These are phyloP conservation scores for Lyophyllum semitale DNA, from an alignment of 768 basidiomycete species.

Conservation along the genomic window DNA sequence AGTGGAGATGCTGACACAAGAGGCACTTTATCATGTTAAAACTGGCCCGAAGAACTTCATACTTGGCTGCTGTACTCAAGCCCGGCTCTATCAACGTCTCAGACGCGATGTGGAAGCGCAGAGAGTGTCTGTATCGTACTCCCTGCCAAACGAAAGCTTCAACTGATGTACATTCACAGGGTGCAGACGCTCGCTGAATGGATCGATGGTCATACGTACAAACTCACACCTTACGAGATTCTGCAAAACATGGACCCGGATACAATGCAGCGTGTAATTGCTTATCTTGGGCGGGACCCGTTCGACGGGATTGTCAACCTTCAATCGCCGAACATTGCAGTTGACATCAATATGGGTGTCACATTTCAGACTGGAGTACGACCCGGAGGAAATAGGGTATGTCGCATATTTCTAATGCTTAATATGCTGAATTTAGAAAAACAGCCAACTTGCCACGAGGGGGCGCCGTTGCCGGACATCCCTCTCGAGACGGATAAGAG, in stretches of 20 bases:
- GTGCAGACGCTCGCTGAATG: neutral
- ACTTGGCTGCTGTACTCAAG: neutral
- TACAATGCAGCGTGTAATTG: neutral
- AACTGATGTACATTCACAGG: neutral
- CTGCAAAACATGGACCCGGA: conserved; percentile 5
- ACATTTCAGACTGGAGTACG: neutral
- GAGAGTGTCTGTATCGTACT: neutral
- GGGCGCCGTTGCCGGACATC: conserved; percentile 50
- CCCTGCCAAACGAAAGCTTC: neutral
- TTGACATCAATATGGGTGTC: neutral
- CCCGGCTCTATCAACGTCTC: neutral
- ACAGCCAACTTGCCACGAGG: conserved; percentile 8
- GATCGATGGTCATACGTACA: neutral
- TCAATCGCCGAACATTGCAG: neutral
- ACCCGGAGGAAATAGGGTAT: neutral
- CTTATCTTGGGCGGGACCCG: neutral
- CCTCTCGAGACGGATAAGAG: conserved; percentile 19
- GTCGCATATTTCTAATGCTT: neutral
- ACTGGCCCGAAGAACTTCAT: neutral
- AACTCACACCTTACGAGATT: neutral
- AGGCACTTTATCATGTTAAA: neutral
- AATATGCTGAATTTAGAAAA: neutral
- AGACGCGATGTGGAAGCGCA: neutral
- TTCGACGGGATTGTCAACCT: neutral
- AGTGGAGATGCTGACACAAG: neutral